phyloP scores from a whole-genome alignment of 2,329 filamentous ascomycete genomes.

The Neurospora crassa region DNA sequence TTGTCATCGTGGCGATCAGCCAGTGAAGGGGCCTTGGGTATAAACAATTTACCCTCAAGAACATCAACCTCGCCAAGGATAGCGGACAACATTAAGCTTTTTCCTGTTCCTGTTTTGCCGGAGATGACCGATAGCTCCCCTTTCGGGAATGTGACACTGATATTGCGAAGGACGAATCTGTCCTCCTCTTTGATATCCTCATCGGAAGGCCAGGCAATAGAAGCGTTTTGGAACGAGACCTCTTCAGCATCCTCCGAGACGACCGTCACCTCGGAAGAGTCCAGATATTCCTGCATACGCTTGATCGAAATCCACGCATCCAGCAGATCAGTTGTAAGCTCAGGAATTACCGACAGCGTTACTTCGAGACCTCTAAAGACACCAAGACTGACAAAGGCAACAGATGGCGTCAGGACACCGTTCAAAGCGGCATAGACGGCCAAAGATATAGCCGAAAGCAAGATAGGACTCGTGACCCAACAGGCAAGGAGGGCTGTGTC shows the following conservation, averaged over 20 bases:
- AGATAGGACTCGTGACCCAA: conserved; percentile 65
- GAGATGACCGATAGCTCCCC: conserved; percentile 65
- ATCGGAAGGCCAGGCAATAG: conserved; percentile 67
- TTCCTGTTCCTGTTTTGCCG: conserved; percentile 69
- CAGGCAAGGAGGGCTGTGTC: conserved; percentile 56
- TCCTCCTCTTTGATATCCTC: conserved; percentile 45
- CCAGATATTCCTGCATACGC: conserved; percentile 63
- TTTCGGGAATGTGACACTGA: conserved; percentile 57
- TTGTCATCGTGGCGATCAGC: conserved; percentile 50
- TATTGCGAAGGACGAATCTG: conserved; percentile 54
- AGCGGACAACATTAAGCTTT: conserved; percentile 63
- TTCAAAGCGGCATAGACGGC: conserved; percentile 57
- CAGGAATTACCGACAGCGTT: conserved; percentile 60
- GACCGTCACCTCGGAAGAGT: conserved; percentile 52
- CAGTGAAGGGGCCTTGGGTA: conserved; percentile 39
- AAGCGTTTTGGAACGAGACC: conserved; percentile 57
- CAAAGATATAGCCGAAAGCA: conserved; percentile 62
- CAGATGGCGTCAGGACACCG: conserved; percentile 55
- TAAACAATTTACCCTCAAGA: conserved; percentile 49
- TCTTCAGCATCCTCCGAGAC: conserved; percentile 45
- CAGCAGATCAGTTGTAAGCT: conserved; percentile 59
- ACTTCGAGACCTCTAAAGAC: conserved; percentile 67
- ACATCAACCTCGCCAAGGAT: conserved; percentile 69
- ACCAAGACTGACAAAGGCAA: conserved; percentile 71
- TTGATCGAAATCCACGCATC: conserved; percentile 66